Base-by-base conservation (phyloP, 2,329 filamentous ascomycete genomes). In the Ceratocystis cacaofunesta region DNA sequence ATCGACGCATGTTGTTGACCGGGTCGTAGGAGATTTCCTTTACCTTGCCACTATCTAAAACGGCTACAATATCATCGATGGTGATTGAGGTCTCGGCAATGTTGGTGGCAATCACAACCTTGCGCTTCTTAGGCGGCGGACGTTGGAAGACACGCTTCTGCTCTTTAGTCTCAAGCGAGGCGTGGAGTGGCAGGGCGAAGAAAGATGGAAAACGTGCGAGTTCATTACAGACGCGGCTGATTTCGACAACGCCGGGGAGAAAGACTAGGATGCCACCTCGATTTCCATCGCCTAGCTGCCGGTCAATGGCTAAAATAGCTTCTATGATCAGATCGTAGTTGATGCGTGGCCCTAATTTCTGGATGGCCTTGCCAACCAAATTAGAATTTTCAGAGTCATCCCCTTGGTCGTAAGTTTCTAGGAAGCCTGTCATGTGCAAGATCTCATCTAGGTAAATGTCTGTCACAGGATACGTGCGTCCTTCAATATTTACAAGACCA, bases 81-180 rank as follows among this genome's bases (percentile, higher is more conserved):
- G 94, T 99, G 73, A 99, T 97, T 1, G 94, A 97, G 0, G 94
- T 99, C 74, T 99, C 94, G 1, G 94, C 94, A 1, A 99, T 92
- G 71, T 99, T 99, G 57, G 94, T 99, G 0, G 94, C 90, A 5
- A 92, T 89, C 43, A 99, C 89, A 12, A 99, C 84, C 75, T 99
- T 99, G 44, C 94, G 83, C 75, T 90, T 92, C 0, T 91, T 91
- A 2, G 77, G 74, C 0, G 92, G 92, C 3, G 94, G 78, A 15
- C 80, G 80, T 32, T 84, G 80, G 73, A 99, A 99, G 0, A 99
- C 94, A 28, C 85, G 83, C 68, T 89, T 87, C 74, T 99, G 94
- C 70, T 97, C 92, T 1, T 82, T 82, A 8, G 92, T 92, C 71
- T 95, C 86, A 1, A 99, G 81, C 0, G 92, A 96, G 12, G 94